Evolutionary conservation across 2,329 filamentous ascomycete genomes (phyloP), one percentile per base, ranked within the genome.

Genomic region (Colletotrichum siamense): DNA sequence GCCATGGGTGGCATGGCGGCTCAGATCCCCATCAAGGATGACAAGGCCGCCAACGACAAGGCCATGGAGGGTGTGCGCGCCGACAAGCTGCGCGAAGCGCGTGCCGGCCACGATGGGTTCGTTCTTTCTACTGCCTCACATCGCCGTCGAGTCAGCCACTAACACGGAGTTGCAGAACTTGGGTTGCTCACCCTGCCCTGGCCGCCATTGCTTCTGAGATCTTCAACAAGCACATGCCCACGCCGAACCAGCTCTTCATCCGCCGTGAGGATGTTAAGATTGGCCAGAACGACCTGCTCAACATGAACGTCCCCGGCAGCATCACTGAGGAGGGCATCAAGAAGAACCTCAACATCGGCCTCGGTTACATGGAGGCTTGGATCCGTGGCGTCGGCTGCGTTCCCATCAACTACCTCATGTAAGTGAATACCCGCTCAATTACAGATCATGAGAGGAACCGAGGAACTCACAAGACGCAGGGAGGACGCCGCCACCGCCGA

Each of bases 361-460:
- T 99, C 8, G 94, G 95, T 68, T 99, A 99, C 88, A 99, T 99
- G 96, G 97, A 99, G 88, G 97, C 95, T 77, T 99, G 97, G 97
- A 90, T 99, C 77, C 94, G 96, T 78, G 97, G 96, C 39, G 91
- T 99, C 26, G 97, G 97, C 74, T 99, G 97, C 82, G 96, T 99
- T 69, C 97, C 97, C 65, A 98, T 99, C 88, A 98, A 99, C 90
- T 98, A 94, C 85, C 90, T 99, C 72, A 99, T 99, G 96, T 92
- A 86, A 83, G 86, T 85, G 52, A 61, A 22, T 62, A 34, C 22
- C 44, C n/a, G 22, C n/a, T 24, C 9, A 5, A 39, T 18, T 34
- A 26, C 18, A 8, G n/a, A 64, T 18, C 34, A 10, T n/a, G 65
- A 69, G 77, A 62, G 5, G 30, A 15, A 28, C 10, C 6, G 44